Evolutionary conservation across 352 stramenopile genomes (phyloP), one percentile per base, ranked within the genome.

Genomic region (Aphanomyces stellatus): DNA sequence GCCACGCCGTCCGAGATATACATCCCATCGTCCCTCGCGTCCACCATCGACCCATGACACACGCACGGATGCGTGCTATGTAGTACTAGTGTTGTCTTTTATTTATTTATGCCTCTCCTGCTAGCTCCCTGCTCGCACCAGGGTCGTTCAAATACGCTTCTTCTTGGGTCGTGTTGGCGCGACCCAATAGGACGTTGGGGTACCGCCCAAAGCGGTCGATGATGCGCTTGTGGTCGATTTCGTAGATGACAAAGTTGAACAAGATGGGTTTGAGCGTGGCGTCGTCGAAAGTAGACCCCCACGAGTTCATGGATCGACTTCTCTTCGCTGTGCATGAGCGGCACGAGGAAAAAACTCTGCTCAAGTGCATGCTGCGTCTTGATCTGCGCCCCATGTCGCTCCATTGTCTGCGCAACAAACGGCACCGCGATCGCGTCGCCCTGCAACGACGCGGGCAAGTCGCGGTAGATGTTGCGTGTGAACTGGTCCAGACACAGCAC

Each of bases 301-400:
- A 60, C 60, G 57, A 35, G 46, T 37, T 72, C 63, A 62, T 73
- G 73, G 53, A 71, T 60, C 27, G 53, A n/a, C 24, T 49, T 37
- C 7, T 71, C 59, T 73, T 89, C 80, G 35, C 69, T 77, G 48
- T 88, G 79, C 77, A 86, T 85, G 25, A 87, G 72, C 28, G 77
- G 46, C 40, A 74, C 48, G 31, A 63, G 31, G 41, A 63, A 63
- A n/a, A 63, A 63, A 11, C 22, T 24, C 22, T 62, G 17, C 31
- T 79, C 74, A 17, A 62, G 33, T 13, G 64, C 22, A 43, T 76
- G 75, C 6, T 62, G 57, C 53, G 31, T 24, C 70, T 75, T 69
- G 27, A 81, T 61, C 27, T 71, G 51, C 43, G 55, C 25, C 65
- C 71, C 69, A 62, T 43, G 62, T 30, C 60, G 57, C 53, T 19